Conservation (phyloP, 257 asterid genomes). For the Solanum rostratum region DNA sequence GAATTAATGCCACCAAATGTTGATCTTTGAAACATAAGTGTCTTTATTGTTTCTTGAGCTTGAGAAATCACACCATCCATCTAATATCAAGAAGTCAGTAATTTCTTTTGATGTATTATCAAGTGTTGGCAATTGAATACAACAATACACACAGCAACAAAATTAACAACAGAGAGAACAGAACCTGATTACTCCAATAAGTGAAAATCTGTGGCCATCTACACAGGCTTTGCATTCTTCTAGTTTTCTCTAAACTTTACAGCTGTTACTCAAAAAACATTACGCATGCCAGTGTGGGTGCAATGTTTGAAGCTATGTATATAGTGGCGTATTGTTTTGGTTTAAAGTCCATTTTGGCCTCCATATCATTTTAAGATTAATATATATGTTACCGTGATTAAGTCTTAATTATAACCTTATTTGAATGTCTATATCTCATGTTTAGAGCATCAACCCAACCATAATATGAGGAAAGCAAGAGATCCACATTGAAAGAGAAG, state of each 20-base stretch:
- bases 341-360: neutral
- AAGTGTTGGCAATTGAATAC: neutral
- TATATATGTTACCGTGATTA: neutral
- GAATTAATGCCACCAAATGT: conserved; percentile 85
- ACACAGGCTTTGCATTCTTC: neutral
- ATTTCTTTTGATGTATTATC: neutral
- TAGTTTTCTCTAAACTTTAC: neutral
- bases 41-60: conserved; percentile 87
- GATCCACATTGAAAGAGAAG: neutral
- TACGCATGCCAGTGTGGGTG: neutral
- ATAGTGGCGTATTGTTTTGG: neutral
- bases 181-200: neutral
- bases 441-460: neutral
- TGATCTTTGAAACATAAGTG: conserved; percentile 82
- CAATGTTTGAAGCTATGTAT: neutral
- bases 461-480: neutral
- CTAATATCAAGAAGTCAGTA: conserved; percentile 27
- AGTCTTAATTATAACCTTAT: neutral
- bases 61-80: conserved; percentile 89
- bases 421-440: neutral
- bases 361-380: neutral
- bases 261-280: neutral
- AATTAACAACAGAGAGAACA: neutral
- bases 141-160: neutral
- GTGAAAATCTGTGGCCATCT: neutral